Percentiles rank a stretch among this genome's conserved stretches.
phyloP scores from a whole-genome alignment of 305 asterid species.

The Petunia hybrid region DNA sequence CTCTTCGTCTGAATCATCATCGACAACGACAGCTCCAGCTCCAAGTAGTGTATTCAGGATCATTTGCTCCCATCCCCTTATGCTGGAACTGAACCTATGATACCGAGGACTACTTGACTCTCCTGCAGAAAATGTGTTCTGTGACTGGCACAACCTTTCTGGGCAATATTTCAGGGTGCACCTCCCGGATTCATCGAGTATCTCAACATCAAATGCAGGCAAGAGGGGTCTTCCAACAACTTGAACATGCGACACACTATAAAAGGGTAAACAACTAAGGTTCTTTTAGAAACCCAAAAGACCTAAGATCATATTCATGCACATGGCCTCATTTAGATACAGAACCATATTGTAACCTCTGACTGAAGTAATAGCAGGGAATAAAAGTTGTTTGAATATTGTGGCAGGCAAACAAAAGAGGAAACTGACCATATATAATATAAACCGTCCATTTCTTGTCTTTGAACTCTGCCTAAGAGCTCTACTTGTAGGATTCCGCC shows the following conservation, averaged over 20 bases:
- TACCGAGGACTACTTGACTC: constrained; percentile 54
- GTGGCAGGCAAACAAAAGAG: background rate
- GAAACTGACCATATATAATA: constrained; percentile 78
- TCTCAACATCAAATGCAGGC: constrained; percentile 55
- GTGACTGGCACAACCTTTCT: constrained; percentile 27
- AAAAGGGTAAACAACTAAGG: constrained; percentile 1
- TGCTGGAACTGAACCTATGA: constrained; percentile 55
- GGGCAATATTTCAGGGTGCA: constrained; percentile 55
- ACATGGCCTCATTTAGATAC: background rate
- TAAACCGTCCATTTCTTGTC: constrained; percentile 72
- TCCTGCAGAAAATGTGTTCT: constrained; percentile 35
- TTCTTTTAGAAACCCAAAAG: background rate
- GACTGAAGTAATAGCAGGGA: background rate
- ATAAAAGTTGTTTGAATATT: background rate
- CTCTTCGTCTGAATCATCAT: constrained; percentile 54
- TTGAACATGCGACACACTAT: constrained; percentile 61
- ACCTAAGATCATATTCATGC: background rate
- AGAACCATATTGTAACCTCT: background rate
- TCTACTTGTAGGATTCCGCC: constrained; percentile 83
- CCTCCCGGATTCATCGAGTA: constrained; percentile 46
- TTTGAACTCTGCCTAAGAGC: constrained; percentile 85
- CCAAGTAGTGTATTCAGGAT: constrained; percentile 51
- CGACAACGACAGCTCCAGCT: constrained; percentile 48
- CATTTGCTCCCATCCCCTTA: constrained; percentile 70
- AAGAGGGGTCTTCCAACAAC: constrained; percentile 63